A percentile compares a stretch with the other conserved stretches of the same genome.
Evolutionary conservation across 192 early-diverging fungal species (phyloP).

Genomic region (Podila epicladia): DNA sequence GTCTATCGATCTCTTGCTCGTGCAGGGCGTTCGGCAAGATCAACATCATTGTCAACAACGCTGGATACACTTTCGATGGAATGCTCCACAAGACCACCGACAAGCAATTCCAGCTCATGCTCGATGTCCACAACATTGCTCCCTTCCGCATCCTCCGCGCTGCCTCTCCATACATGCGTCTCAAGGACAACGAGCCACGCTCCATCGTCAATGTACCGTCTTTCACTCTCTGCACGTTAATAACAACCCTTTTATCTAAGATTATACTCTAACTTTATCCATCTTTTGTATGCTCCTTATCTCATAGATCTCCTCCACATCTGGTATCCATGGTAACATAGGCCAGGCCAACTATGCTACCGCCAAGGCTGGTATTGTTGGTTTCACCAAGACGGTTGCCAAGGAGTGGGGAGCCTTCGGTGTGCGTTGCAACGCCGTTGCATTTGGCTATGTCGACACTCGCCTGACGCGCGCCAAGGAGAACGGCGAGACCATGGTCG

Average conservation of each 20-base stretch:
- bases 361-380: constrained; percentile 93
- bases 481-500: constrained; percentile 65
- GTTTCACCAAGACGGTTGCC: constrained; percentile 92
- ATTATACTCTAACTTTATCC: not conserved
- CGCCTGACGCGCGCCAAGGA: constrained; percentile 74
- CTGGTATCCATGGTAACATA: constrained; percentile 90
- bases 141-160: constrained; percentile 72
- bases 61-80: constrained; percentile 95
- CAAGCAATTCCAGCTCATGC: constrained; percentile 94
- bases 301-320: constrained; percentile 61
- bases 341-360: constrained; percentile 96
- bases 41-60: constrained; percentile 95
- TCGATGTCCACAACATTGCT: constrained; percentile 71
- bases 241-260: not conserved
- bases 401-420: constrained; percentile 75
- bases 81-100: constrained; percentile 90
- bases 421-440: constrained; percentile 71
- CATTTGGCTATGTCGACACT: constrained; percentile 72
- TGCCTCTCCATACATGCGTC: constrained; percentile 63
- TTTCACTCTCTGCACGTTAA: not conserved
- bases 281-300: not conserved
- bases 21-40: constrained; percentile 75
- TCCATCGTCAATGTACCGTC: constrained; percentile 59
- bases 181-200: constrained; percentile 65
- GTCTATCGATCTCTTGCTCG: constrained; percentile 3